Percentiles rank a stretch among this genome's conserved stretches.
Evolutionary conservation across 495 filamentous ascomycete species (phyloP).

Genomic region (Talaromyces wortmannii): DNA sequence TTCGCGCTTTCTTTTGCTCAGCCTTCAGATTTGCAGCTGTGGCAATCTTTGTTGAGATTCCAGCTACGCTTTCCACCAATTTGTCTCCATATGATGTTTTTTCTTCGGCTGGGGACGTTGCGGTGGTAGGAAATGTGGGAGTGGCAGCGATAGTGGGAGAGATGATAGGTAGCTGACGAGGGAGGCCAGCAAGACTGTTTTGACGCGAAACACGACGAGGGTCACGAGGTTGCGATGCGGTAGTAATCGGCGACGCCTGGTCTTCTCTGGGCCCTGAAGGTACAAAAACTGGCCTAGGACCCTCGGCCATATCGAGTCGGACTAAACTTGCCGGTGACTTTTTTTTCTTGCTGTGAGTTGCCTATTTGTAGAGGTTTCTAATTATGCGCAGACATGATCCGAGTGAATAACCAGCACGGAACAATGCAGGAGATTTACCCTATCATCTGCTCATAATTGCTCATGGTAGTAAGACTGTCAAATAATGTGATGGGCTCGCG

Average conservation of each 20-base stretch:
- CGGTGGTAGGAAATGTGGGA: background rate
- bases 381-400: too few species aligned
- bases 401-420: too few species aligned
- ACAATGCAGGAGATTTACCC: too few species aligned
- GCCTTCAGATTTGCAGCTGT: background rate
- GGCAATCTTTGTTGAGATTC: background rate
- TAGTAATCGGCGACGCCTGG: background rate
- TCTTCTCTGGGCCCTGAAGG: background rate
- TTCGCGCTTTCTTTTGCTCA: background rate
- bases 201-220: background rate
- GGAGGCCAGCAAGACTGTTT: background rate
- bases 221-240: background rate
- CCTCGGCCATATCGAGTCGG: too few species aligned
- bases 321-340: too few species aligned
- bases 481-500: too few species aligned
- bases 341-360: too few species aligned
- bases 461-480: too few species aligned
- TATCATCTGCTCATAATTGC: too few species aligned
- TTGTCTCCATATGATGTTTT: conserved; percentile 3
- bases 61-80: background rate
- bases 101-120: conserved; percentile 2
- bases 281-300: background rate
- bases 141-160: background rate
- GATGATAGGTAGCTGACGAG: too few species aligned
- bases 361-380: too few species aligned